Percentiles rank a stretch among this genome's conserved stretches.
phyloP scores from a whole-genome alignment of 2,329 filamentous ascomycete species.

The Monosporascus cannonballus region DNA sequence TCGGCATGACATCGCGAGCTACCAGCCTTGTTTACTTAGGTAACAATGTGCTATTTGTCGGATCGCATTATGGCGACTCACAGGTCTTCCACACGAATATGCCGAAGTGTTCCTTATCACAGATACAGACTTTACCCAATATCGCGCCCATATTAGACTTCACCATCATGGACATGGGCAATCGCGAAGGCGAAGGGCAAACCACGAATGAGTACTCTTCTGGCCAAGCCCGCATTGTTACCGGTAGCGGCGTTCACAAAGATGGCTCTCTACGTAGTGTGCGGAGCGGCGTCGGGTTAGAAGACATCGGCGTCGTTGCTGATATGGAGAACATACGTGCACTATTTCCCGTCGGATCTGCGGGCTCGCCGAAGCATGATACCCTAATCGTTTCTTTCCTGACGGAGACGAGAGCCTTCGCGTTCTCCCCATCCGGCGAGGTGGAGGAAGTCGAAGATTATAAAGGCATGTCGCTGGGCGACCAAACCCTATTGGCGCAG shows the following conservation, averaged over 20 bases:
- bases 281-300: constrained; percentile 85
- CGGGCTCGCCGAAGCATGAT: constrained; percentile 49
- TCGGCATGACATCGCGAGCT: constrained; percentile 66
- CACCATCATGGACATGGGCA: constrained; percentile 92
- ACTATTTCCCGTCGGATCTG: constrained; percentile 61
- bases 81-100: constrained; percentile 57
- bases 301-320: constrained; percentile 76
- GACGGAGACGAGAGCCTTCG: constrained; percentile 77
- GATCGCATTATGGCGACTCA: constrained; percentile 88
- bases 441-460: constrained; percentile 84
- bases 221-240: constrained; percentile 87
- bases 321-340: constrained; percentile 71
- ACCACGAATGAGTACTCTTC: constrained; percentile 85
- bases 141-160: constrained; percentile 93
- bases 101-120: constrained; percentile 40
- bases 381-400: constrained; percentile 75
- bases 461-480: constrained; percentile 60
- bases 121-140: constrained; percentile 73
- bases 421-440: constrained; percentile 65
- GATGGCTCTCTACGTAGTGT: constrained; percentile 87
- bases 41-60: constrained; percentile 70
- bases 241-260: constrained; percentile 83
- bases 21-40: constrained; percentile 74
- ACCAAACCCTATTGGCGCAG: constrained; percentile 64
- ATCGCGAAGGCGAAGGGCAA: constrained; percentile 69